Base-by-base conservation (phyloP, 208 protist genomes). In the Acanthamoeba healyi region DNA sequence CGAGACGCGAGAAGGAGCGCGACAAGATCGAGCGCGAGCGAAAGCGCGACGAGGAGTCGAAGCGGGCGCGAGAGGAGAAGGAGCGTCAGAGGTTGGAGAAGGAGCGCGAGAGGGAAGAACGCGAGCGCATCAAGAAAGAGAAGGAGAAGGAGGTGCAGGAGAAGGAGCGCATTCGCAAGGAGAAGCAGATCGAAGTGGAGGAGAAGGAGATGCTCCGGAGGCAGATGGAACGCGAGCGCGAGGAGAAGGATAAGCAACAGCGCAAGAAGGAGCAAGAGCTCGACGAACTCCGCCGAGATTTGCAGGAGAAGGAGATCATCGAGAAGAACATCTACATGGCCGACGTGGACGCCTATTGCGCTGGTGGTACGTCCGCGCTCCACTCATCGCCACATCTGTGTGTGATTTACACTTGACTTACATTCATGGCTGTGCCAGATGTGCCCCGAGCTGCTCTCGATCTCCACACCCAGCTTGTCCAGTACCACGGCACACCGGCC, bases 81-180 rank as follows among this genome's bases (percentile, higher is more conserved):
- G 84, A 90, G 54, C 24, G 81, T 24, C 26, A n/a, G 14, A 15
- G 44, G n/a, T 22, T 88, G 40, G 81, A 92, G 63, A 65, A 92
- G 86, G 56, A 92, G 88, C 74, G 40, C 9, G 74, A 84, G 74
- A 36, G 74, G 29, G 74, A 84, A 26, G 63, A 93, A 14, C 67
- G 65, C 1, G 65, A 93, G 67, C 38, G 88, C 15, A 81, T 65
- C 44, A 93, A 79, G 67, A 77, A 54, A 15, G 88, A 93, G 63
- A 93, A 74, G 44, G 49, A 82, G 58, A 93, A 93, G 88, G 88
- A 93, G 63, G 42, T 93, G 54, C 46, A 90, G 88, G 65, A 93
- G 44, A 93, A 93, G 58, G 84, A 90, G 40, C 49, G 84, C 49
- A 70, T 72, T 10, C 29, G 84, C 22, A 24, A 34, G 29, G 58